These are phyloP conservation scores for Angomonas deanei DNA, from an alignment of 208 protist genomes.

Conservation along the genomic window DNA sequence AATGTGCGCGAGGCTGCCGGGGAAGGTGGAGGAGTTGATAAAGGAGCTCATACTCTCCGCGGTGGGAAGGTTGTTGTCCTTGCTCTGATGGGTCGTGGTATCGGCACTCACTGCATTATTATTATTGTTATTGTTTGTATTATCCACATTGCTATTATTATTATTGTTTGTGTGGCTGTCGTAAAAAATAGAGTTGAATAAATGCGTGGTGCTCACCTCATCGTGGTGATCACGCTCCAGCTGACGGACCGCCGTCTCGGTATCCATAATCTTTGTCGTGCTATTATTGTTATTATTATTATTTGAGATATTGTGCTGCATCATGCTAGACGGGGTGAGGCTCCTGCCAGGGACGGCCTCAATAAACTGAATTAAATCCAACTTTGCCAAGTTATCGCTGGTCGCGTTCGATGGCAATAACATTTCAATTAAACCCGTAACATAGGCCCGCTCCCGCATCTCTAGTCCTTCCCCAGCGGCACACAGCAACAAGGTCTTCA, in stretches of 20 bases:
- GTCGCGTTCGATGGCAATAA: constrained; percentile 16
- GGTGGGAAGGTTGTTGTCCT: not conserved
- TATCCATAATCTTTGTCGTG: not conserved
- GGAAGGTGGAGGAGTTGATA: constrained; percentile 19
- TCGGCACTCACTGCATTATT: not conserved
- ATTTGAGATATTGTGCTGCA: not conserved
- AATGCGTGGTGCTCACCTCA: not conserved
- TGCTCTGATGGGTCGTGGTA: not conserved
- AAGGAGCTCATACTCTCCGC: constrained; percentile 18
- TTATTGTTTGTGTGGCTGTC: not conserved
- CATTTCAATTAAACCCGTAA: constrained; percentile 36
- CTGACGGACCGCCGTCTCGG: not conserved
- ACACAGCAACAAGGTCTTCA: constrained; percentile 69
- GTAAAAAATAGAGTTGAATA: constrained; percentile 1
- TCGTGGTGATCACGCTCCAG: not conserved
- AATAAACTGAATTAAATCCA: constrained; percentile 28
- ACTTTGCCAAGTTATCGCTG: constrained; percentile 24
- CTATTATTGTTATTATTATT: too few species aligned
- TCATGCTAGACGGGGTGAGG: too few species aligned
- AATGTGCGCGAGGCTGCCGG: constrained; percentile 14
- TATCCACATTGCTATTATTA: too few species aligned
- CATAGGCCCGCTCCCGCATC: constrained; percentile 19
- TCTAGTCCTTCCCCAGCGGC: constrained; percentile 16
- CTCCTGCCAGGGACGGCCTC: not conserved
- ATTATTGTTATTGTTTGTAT: too few species aligned